phyloP scores from a whole-genome alignment of 2,329 filamentous ascomycete species.

The Fusarium anguioides region DNA sequence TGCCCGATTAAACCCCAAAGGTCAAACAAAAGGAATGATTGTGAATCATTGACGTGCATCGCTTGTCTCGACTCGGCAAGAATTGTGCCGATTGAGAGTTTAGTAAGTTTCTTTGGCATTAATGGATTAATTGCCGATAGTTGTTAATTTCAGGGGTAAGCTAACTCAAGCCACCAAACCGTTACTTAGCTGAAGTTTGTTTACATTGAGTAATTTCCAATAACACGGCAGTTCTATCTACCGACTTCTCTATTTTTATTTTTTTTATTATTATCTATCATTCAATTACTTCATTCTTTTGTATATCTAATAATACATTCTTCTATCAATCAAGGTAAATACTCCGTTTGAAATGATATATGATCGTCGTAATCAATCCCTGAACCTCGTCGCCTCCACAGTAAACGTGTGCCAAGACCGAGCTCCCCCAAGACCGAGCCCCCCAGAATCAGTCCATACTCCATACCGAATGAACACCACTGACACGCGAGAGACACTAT shows the following conservation, averaged over 20 bases:
- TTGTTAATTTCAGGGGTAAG: constrained; percentile 30
- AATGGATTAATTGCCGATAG: neutral
- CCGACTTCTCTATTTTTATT: neutral
- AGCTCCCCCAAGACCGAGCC: neutral
- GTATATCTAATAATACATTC: too few species aligned
- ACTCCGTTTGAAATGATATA: too few species aligned
- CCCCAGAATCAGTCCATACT: neutral
- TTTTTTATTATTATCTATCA: too few species aligned
- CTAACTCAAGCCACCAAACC: neutral
- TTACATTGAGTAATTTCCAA: neutral
- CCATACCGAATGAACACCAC: too few species aligned
- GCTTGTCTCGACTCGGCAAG: neutral
- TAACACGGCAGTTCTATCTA: neutral
- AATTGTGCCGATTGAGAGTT: constrained; percentile 15
- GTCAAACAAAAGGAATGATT: constrained; percentile 1
- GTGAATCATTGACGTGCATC: too few species aligned
- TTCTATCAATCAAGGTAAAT: too few species aligned
- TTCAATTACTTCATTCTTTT: too few species aligned
- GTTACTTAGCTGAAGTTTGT: neutral
- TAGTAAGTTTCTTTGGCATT: too few species aligned
- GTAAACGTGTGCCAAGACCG: neutral
- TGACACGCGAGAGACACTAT: accelerated
- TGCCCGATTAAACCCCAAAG: neutral
- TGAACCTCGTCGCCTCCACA: neutral
- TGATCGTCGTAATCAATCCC: neutral